Percentiles rank a stretch among this genome's conserved stretches.
These are phyloP conservation scores for Cordyceps javanica DNA, from an alignment of 2,329 filamentous ascomycete species.

Conservation along the genomic window DNA sequence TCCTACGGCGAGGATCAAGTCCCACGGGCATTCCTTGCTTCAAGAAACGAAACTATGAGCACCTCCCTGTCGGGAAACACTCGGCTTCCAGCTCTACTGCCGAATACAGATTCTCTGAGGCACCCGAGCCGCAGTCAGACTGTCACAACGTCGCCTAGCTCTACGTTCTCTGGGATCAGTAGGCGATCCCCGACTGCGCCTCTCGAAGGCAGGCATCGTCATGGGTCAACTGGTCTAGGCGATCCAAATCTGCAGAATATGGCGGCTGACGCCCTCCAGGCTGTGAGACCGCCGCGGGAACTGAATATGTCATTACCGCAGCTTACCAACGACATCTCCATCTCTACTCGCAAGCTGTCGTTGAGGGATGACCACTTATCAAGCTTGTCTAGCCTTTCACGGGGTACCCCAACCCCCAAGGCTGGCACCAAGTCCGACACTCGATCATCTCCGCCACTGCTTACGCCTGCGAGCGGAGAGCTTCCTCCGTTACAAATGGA, in stretches of 20 bases:
- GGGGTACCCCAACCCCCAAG: conserved; percentile 5
- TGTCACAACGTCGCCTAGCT: not conserved
- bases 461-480: conserved; percentile 23
- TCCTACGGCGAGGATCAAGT: not conserved
- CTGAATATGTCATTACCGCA: conserved; percentile 10
- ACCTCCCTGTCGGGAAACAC: not conserved
- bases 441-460: conserved; percentile 20
- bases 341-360: conserved; percentile 21
- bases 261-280: conserved; percentile 28
- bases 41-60: conserved; percentile 1
- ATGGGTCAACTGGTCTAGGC: not conserved
- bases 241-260: conserved; percentile 24
- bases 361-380: conserved; percentile 27
- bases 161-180: not conserved
- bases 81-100: not conserved
- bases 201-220: not conserved
- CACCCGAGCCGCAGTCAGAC: not conserved
- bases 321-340: conserved; percentile 10
- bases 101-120: not conserved
- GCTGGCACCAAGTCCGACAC: conserved; percentile 15
- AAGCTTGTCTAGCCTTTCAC: conserved; percentile 9
- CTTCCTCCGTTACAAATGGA: conserved; percentile 33
- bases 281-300: conserved; percentile 17
- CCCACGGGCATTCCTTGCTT: conserved; percentile 1
- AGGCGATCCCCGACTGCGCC: not conserved